Base-by-base conservation (phyloP, 2,329 filamentous ascomycete genomes). In the Trichoderma citrinoviride region DNA sequence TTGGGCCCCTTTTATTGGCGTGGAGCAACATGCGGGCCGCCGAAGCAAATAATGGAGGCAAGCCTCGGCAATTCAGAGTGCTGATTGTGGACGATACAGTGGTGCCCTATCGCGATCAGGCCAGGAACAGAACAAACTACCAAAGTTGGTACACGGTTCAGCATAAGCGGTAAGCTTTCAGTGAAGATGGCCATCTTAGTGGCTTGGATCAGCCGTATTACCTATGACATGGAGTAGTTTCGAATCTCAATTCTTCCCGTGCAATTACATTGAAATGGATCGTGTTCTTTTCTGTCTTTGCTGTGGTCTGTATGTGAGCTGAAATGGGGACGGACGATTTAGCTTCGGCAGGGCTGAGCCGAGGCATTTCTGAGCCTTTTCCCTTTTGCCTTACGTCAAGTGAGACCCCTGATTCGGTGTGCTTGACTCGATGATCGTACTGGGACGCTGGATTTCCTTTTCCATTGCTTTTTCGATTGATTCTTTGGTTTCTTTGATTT, bases 351-450 rank as follows among this genome's bases (percentile, higher is more conserved):
- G 46, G 58, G 40, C 49, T 61, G 58, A 54, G 58, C 58, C 58
- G 58, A 62, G 58, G 58, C 58, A 52, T 46, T 25, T 62, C 58
- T 49, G 58, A 62, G 58, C 49, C 58, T 29, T 46, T 19, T 53
- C 25, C 27, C 7, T 23, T 3, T 15, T 15, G 27, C 37, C 58
- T 62, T 49, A 62, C 58, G 58, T 62, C 58, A 62, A 62, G 58
- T 44, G 25, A 62, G 49, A 23, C 58, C 58, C 58, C 58, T 62
- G 58, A 41, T 37, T 14, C 8, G 33, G 29, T 14, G 8, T 21
- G 43, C 57, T 52, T 61, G 37, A 54, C 58, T 54, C 40, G 58
- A 37, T 62, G n/a, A n/a, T n/a, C n/a, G n/a, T n/a, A 5, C 58
- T 15, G 15, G 17, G 25, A 62, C 58, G 14, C 37, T 62, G 15